phyloP scores from a whole-genome alignment of 805 yeast species.

The Starmera quercuum region DNA sequence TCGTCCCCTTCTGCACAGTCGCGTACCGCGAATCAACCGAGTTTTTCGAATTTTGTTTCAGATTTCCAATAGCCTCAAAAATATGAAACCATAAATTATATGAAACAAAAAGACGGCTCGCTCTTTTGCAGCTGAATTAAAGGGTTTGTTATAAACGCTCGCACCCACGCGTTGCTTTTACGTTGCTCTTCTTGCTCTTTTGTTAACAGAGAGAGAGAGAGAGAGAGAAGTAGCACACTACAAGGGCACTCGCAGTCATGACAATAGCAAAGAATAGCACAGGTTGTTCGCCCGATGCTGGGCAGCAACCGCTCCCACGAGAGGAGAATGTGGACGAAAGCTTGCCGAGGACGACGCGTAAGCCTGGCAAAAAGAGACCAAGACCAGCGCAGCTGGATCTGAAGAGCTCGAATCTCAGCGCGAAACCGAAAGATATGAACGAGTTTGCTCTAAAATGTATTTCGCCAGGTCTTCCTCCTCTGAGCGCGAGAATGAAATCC shows the following conservation, averaged over 20 bases:
- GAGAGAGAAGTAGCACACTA: not conserved
- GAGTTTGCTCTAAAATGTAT: slow-evolving; percentile 19
- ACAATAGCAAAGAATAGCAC: no score
- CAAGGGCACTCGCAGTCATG: not conserved
- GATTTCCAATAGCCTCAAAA: slow-evolving; percentile 1
- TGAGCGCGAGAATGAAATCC: slow-evolving; percentile 20
- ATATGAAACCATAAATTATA: not conserved
- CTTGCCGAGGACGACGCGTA: no score
- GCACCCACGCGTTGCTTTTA: not conserved
- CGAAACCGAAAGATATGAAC: slow-evolving; percentile 9
- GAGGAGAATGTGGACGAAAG: no score
- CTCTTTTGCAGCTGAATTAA: not conserved
- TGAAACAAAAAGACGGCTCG: not conserved
- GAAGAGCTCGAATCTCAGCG: slow-evolving; percentile 8
- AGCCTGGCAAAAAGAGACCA: slow-evolving; percentile 17
- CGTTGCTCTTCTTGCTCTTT: not conserved
- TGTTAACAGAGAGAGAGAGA: not conserved
- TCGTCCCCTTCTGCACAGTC: not conserved
- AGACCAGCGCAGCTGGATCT: slow-evolving; percentile 19
- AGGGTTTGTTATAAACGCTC: not conserved
- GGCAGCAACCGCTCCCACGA: no score
- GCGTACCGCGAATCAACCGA: not conserved
- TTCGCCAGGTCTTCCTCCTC: slow-evolving; percentile 22
- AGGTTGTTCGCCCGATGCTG: no score
- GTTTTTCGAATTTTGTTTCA: not conserved